These are phyloP conservation scores for Nothophoma quercina DNA, from an alignment of 2,329 filamentous ascomycete genomes.

Conservation along the genomic window DNA sequence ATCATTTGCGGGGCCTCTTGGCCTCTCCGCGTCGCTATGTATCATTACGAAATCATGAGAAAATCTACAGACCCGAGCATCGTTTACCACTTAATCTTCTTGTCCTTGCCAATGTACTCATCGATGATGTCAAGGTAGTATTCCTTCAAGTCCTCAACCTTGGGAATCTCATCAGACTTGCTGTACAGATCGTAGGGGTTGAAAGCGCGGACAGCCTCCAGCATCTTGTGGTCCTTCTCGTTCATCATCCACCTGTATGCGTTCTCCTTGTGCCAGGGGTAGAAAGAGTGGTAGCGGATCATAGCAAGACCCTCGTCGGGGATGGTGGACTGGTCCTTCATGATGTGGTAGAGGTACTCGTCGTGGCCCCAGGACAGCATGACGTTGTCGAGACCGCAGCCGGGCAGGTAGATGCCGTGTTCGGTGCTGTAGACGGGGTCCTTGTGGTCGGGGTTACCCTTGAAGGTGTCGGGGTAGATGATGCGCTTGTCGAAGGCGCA, in stretches of 20 bases:
- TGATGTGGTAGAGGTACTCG: conserved; percentile 86
- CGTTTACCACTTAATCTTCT: conserved; percentile 71
- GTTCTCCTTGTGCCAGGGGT: conserved; percentile 85
- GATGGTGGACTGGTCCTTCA: conserved; percentile 80
- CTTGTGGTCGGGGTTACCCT: conserved; percentile 74
- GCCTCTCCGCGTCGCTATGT: conserved; percentile 17
- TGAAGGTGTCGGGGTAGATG: conserved; percentile 82
- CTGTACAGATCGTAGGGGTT: conserved; percentile 93
- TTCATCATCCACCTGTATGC: conserved; percentile 86
- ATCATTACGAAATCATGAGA: conserved; percentile 2
- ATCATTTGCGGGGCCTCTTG: conserved; percentile 23
- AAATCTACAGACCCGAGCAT: neutral
- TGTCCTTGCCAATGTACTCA: conserved; percentile 72
- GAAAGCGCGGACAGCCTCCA: conserved; percentile 82
- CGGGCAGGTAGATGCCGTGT: conserved; percentile 79
- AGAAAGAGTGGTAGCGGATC: conserved; percentile 93
- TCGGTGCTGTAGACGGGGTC: conserved; percentile 78
- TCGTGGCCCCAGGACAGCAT: conserved; percentile 93
- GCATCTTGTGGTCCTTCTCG: conserved; percentile 79
- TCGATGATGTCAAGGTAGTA: conserved; percentile 79
- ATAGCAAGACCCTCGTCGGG: conserved; percentile 86
- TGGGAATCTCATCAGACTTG: conserved; percentile 84
- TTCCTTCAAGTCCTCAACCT: conserved; percentile 78
- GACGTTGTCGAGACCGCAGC: conserved; percentile 84
- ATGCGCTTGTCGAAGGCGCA: conserved; percentile 77